Percentiles rank a stretch among this genome's conserved stretches.
Conservation (phyloP, 805 yeast species). For the Ogataea nonfermentans region DNA sequence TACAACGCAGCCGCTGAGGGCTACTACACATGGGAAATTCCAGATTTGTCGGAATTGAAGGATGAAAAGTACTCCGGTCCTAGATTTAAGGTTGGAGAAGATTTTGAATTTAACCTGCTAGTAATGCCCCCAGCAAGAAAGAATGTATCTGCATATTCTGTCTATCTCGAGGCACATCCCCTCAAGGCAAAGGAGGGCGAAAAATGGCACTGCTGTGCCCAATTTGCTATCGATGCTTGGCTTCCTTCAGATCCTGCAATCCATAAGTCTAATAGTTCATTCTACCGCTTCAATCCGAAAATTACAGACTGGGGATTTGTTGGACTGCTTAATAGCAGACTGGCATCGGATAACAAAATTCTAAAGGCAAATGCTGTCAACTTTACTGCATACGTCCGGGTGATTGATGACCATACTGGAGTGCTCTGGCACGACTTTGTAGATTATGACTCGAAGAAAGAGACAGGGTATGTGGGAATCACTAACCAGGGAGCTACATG, state of each 20-base stretch:
- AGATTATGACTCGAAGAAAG: conserved; percentile 81
- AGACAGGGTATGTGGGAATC: conserved; percentile 89
- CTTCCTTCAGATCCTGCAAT: conserved; percentile 68
- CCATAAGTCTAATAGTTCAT: conserved; percentile 61
- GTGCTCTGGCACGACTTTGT: conserved; percentile 88
- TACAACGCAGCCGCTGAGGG: conserved; percentile 33
- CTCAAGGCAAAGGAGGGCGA: conserved; percentile 25
- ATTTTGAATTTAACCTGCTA: conserved; percentile 62
- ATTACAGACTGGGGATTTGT: conserved; percentile 98
- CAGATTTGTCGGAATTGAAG: conserved; percentile 31
- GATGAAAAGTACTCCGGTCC: conserved; percentile 41
- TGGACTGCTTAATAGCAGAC: conserved; percentile 59
- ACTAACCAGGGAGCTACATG: conserved; percentile 98
- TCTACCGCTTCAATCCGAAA: conserved; percentile 70
- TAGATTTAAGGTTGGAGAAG: conserved; percentile 53
- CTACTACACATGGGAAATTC: conserved; percentile 40
- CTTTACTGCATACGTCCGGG: conserved; percentile 72
- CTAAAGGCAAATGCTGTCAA: conserved; percentile 55
- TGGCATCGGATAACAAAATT: conserved; percentile 33
- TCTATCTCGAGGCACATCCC: conserved; percentile 78
- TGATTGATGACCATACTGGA: conserved; percentile 87
- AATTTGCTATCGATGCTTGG: conserved; percentile 82
- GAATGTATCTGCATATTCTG: conserved; percentile 55
- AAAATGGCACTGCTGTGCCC: conserved; percentile 88
- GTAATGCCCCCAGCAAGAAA: conserved; percentile 74